phyloP scores from a whole-genome alignment of 805 yeast species.

The Kazachstania bromeliacearum region DNA sequence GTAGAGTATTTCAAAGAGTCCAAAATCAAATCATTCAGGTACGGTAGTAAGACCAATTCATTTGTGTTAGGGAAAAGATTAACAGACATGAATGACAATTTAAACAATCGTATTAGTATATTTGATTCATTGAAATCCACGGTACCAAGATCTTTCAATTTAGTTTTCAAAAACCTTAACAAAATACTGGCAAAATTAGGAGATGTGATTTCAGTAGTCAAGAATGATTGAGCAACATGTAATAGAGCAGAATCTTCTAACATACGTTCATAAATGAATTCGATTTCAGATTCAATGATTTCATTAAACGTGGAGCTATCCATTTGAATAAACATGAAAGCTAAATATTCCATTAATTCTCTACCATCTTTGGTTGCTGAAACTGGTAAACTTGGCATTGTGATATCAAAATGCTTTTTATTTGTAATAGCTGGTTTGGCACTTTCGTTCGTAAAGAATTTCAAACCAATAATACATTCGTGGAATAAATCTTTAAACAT shows the following conservation, averaged over 20 bases:
- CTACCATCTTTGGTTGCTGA: constrained; percentile 87
- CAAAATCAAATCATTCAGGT: constrained; percentile 71
- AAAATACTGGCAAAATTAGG: constrained; percentile 83
- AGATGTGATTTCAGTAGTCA: constrained; percentile 90
- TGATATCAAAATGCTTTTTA: constrained; percentile 44
- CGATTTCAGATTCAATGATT: constrained; percentile 72
- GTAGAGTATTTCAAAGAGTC: constrained; percentile 73
- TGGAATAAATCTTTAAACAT: constrained; percentile 69
- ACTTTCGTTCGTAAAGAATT: constrained; percentile 52
- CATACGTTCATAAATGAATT: constrained; percentile 67
- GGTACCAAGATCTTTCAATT: constrained; percentile 70
- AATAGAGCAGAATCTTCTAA: constrained; percentile 74
- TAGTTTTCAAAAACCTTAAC: constrained; percentile 63
- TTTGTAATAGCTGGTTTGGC: constrained; percentile 20
- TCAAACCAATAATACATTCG: constrained; percentile 74
- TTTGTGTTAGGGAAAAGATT: constrained; percentile 81
- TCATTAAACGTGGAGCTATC: constrained; percentile 96
- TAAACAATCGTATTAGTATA: constrained; percentile 76
- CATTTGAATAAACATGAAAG: constrained; percentile 84
- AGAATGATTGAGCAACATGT: constrained; percentile 86
- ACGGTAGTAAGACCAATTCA: constrained; percentile 82
- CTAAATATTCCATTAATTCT: constrained; percentile 91
- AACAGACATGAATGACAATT: constrained; percentile 91
- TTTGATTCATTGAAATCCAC: constrained; percentile 69
- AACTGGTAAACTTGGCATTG: constrained; percentile 76